Base-by-base conservation (phyloP, 2,329 filamentous ascomycete genomes). In the Stenocarpella maydis region DNA sequence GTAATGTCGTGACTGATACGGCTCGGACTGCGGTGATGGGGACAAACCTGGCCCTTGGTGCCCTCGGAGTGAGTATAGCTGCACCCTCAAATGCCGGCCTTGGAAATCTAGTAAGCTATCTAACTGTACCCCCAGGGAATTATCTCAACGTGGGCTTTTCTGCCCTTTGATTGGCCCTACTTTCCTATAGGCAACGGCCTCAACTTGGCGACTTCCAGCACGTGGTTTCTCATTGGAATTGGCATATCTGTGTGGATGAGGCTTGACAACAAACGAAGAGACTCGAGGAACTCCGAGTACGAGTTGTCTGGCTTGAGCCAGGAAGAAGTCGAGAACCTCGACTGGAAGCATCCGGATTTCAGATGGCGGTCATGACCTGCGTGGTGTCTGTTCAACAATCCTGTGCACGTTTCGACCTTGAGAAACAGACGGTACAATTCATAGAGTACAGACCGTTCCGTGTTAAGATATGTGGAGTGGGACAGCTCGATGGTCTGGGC, bases 151-250 rank as follows among this genome's bases (percentile, higher is more conserved):
- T 92, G 89, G 90, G 84, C 82, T 1, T 92, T 90, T 78, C 74
- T 92, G 52, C 85, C 86, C 0, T 86, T 80, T 65, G 91, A 93
- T 74, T 86, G 74, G 0, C 91, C 91, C 0, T 79, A 91, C 70
- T 94, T 88, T 74, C 87, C 81, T 31, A 92, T 92, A 70, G 91
- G 91, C 0, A 93, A 93, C 75, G 90, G 90, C 0, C 76, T 93
- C 21, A 93, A 93, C 75, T 75, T 92, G 52, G 91, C 87, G 0
- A 89, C 88, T 0, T 83, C 83, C n/a, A 83, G 82, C n/a, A 80
- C 80, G 1, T 87, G 88, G 1, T 76, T 92, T 15, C 66, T 92
- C 1, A 67, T 85, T 4, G 81, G 82, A 6, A 82, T 84, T 0
- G 61, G 74, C 0, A 76, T 90, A 43, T 80, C 87, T 72, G 72